These are phyloP conservation scores for Macroventuria anomochaeta DNA, from an alignment of 2,329 filamentous ascomycete species.

Conservation along the genomic window DNA sequence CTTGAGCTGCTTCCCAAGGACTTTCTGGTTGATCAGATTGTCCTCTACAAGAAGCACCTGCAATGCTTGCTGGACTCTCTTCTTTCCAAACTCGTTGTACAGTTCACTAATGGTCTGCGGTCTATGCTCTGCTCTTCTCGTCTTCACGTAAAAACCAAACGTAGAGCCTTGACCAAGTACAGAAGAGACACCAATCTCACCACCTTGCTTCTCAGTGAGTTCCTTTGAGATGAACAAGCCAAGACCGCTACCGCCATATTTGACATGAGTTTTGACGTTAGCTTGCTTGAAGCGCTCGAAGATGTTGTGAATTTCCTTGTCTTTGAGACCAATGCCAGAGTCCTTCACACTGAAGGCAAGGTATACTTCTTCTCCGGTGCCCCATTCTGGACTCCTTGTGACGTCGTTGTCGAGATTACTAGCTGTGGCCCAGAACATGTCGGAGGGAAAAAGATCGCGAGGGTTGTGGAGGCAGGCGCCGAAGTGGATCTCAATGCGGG, in stretches of 20 bases:
- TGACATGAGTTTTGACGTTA: slow-evolving; percentile 46
- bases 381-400: slow-evolving; percentile 44
- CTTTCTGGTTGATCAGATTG: slow-evolving; percentile 49
- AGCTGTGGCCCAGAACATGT: slow-evolving; percentile 43
- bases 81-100: slow-evolving; percentile 9
- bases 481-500: slow-evolving; percentile 49
- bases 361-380: slow-evolving; percentile 49
- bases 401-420: slow-evolving; percentile 30
- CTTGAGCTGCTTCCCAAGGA: slow-evolving; percentile 45
- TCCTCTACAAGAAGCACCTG: slow-evolving; percentile 49
- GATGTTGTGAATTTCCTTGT: slow-evolving; percentile 49
- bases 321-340: slow-evolving; percentile 50
- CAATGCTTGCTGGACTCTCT: slow-evolving; percentile 16
- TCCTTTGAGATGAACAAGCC: slow-evolving; percentile 56
- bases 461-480: slow-evolving; percentile 41
- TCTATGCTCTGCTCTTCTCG: slow-evolving; percentile 31
- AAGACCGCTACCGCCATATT: slow-evolving; percentile 54
- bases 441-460: slow-evolving; percentile 31
- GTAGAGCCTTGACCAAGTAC: slow-evolving; percentile 47
- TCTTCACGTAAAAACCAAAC: slow-evolving; percentile 55
- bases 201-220: slow-evolving; percentile 54
- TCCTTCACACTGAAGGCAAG: slow-evolving; percentile 49
- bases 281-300: slow-evolving; percentile 48
- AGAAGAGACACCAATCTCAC: slow-evolving; percentile 55
- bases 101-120: slow-evolving; percentile 14